Evolutionary conservation across 495 filamentous ascomycete genomes (phyloP).

Genomic region (Neurospora tetrasperma): DNA sequence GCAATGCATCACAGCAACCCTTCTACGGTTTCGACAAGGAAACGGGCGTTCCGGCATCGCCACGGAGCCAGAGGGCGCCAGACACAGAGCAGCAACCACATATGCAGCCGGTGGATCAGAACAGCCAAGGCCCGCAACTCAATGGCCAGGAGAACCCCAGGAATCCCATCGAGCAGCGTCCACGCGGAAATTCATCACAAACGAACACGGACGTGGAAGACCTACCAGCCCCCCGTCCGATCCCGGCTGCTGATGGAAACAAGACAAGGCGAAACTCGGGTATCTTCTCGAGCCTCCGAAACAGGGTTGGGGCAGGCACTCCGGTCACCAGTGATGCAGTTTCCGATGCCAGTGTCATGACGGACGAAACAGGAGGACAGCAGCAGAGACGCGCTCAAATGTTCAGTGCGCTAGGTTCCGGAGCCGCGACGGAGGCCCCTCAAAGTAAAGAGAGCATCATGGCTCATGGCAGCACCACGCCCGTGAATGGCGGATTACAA

Average conservation of each 20-base stretch:
- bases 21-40: slow-evolving; percentile 37
- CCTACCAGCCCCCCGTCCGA: neutral
- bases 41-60: slow-evolving; percentile 19
- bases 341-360: slow-evolving; percentile 23
- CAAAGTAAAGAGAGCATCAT: slow-evolving; percentile 25
- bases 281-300: slow-evolving; percentile 27
- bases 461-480: slow-evolving; percentile 16
- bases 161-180: neutral
- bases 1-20: slow-evolving; percentile 23
- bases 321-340: slow-evolving; percentile 22
- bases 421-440: slow-evolving; percentile 6
- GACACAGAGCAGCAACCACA: slow-evolving; percentile 8
- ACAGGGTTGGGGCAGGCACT: slow-evolving; percentile 19
- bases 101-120: slow-evolving; percentile 12
- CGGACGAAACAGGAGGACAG: slow-evolving; percentile 19
- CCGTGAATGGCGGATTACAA: slow-evolving; percentile 9
- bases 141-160: neutral
- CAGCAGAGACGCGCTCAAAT: slow-evolving; percentile 11
- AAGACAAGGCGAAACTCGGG: slow-evolving; percentile 27
- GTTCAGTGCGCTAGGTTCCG: slow-evolving; percentile 11
- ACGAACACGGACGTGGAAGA: slow-evolving; percentile 26
- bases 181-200: slow-evolving; percentile 19
- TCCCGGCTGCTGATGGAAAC: slow-evolving; percentile 19
- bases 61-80: slow-evolving; percentile 11
- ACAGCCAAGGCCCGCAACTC: slow-evolving; percentile 8